Conservation (phyloP, 1,284 basidiomycete species). For the Puccinia coronata region DNA sequence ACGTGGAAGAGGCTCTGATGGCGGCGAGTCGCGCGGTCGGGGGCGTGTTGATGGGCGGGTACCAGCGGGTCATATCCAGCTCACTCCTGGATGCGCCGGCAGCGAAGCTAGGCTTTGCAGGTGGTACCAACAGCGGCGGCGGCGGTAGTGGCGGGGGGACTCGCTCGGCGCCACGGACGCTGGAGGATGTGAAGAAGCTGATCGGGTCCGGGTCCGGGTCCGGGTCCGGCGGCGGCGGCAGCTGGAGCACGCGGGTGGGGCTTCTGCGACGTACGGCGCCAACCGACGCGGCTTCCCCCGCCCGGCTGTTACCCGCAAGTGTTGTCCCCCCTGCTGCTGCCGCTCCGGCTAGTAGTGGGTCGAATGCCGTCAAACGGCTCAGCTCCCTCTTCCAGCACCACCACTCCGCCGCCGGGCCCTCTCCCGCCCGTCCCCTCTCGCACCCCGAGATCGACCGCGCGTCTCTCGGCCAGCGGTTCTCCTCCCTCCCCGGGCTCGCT, state of each 20-base stretch:
- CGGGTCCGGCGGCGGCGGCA: background rate
- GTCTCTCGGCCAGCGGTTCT: conserved; percentile 27
- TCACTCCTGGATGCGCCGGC: conserved; percentile 10
- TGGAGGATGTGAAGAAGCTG: conserved; percentile 41
- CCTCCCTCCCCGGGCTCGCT: conserved; percentile 21
- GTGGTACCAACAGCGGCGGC: no score
- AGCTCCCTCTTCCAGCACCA: conserved; percentile 28
- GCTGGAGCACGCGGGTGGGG: conserved; percentile 19
- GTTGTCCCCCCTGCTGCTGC: background rate
- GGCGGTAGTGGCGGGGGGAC: no score
- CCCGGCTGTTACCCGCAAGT: background rate
- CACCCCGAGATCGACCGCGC: background rate
- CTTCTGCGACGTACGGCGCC: background rate
- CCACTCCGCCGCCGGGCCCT: background rate
- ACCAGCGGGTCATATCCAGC: conserved; percentile 32
- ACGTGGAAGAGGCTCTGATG: conserved; percentile 30
- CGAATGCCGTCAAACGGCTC: conserved; percentile 22
- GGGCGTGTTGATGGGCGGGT: conserved; percentile 33
- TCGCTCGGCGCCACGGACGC: conserved; percentile 24
- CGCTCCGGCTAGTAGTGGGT: conserved; percentile 2
- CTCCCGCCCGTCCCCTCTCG: background rate
- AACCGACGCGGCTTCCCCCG: background rate
- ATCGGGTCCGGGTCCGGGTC: conserved; percentile 20
- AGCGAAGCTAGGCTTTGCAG: conserved; percentile 1
- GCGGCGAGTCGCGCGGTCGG: conserved; percentile 28